Conservation (phyloP, 768 basidiomycete species). For the Rhizopogon roseolus region DNA sequence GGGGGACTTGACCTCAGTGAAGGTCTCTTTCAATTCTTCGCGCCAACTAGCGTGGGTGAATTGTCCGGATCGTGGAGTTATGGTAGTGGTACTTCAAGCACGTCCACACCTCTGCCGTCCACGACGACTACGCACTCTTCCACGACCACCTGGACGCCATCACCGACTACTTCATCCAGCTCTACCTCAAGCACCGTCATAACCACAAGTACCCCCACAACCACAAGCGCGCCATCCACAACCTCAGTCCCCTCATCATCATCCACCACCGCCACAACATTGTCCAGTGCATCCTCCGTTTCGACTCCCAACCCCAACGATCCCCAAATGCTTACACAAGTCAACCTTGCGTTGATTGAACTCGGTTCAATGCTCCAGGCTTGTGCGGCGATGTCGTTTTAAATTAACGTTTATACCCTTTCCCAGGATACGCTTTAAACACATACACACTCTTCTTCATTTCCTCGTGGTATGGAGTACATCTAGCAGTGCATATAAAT, state of each 20-base stretch:
- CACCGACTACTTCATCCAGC: constrained; percentile 4
- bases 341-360: constrained; percentile 21
- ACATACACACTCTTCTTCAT: neutral
- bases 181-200: neutral
- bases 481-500: neutral
- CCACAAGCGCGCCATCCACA: constrained; percentile 8
- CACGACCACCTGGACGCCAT: constrained; percentile 13
- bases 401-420: neutral
- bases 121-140: constrained; percentile 16
- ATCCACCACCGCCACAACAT: neutral
- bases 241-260: neutral
- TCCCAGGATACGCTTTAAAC: neutral
- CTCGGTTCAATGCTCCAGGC: constrained; percentile 15
- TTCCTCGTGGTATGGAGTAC: neutral
- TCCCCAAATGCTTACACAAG: constrained; percentile 17
- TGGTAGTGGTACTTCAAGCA: constrained; percentile 16
- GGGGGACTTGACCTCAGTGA: constrained; percentile 43
- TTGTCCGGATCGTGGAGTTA: constrained; percentile 38
- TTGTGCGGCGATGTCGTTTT: constrained; percentile 4
- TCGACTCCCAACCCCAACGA: constrained; percentile 15
- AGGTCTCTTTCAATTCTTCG: constrained; percentile 42
- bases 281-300: constrained; percentile 2
- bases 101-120: constrained; percentile 14
- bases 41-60: constrained; percentile 25
- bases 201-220: constrained; percentile 11